Conservation (phyloP, 345 rosid genomes). For the Eucalyptus microcorys region DNA sequence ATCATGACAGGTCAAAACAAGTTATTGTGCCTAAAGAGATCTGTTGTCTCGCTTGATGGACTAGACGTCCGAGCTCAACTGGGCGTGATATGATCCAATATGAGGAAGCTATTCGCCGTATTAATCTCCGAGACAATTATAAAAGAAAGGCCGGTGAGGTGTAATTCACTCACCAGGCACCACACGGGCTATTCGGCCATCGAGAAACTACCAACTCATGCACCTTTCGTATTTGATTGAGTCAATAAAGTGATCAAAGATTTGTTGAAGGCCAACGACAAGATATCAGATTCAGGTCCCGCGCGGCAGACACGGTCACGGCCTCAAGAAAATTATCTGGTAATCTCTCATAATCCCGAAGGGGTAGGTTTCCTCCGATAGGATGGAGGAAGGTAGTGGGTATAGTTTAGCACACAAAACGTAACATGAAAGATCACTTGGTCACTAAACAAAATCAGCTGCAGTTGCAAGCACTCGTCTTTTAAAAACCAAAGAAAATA, state of each 20-base stretch:
- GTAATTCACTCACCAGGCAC: background rate
- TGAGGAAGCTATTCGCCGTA: too few relatives aligned
- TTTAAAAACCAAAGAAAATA: background rate
- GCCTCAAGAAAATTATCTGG: background rate
- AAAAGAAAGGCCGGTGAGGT: background rate
- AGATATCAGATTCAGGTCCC: background rate
- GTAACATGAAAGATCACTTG: background rate
- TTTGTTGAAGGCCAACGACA: background rate
- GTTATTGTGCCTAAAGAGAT: too few relatives aligned
- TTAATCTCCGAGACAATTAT: background rate
- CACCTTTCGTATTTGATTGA: background rate
- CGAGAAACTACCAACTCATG: rapidly evolving
- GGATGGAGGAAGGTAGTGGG: background rate
- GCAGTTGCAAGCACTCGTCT: background rate
- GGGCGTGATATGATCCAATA: rapidly evolving
- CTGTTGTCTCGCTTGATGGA: rapidly evolving
- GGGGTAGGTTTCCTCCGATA: background rate
- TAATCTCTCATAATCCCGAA: background rate
- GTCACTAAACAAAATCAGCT: background rate
- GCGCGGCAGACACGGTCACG: too few relatives aligned
- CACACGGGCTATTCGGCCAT: background rate
- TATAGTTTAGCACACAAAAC: background rate
- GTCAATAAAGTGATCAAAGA: background rate
- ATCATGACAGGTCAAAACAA: too few relatives aligned
- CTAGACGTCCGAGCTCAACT: rapidly evolving